A percentile compares a stretch with the other conserved stretches of the same genome.
Conservation (phyloP, 1,139 yeast species). For the Yamadazyma jaroonii region DNA sequence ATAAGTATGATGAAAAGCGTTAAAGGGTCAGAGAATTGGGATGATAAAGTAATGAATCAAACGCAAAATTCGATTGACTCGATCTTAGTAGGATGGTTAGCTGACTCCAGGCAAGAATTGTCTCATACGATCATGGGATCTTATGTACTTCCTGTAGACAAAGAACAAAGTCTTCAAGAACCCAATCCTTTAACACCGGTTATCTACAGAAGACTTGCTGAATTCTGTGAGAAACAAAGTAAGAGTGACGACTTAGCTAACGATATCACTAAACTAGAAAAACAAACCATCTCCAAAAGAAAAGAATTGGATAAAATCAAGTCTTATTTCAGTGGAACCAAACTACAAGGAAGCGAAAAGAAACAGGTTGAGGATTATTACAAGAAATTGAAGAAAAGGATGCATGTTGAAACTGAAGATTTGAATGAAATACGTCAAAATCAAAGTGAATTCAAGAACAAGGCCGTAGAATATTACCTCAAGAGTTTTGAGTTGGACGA, state of each 20-base stretch:
- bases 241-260: slow-evolving; percentile 43
- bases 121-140: slow-evolving; percentile 55
- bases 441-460: slow-evolving; percentile 44
- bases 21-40: slow-evolving; percentile 14
- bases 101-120: slow-evolving; percentile 66
- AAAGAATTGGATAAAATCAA: slow-evolving; percentile 50
- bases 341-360: slow-evolving; percentile 42
- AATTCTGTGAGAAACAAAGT: slow-evolving; percentile 71
- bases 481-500: slow-evolving; percentile 49
- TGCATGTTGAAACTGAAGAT: slow-evolving; percentile 48
- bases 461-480: slow-evolving; percentile 62
- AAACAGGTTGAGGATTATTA: slow-evolving; percentile 51
- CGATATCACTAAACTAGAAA: slow-evolving; percentile 41
- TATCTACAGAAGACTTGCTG: slow-evolving; percentile 43
- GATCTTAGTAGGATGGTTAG: slow-evolving; percentile 66
- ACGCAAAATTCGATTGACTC: slow-evolving; percentile 36
- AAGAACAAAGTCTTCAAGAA: slow-evolving; percentile 3
- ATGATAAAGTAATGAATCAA: slow-evolving; percentile 17
- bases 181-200: slow-evolving; percentile 3
- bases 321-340: slow-evolving; percentile 35
- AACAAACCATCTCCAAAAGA: slow-evolving; percentile 35
- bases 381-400: slow-evolving; percentile 45
- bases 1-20: slow-evolving; percentile 44
- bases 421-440: slow-evolving; percentile 35
- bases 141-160: slow-evolving; percentile 49